A percentile compares a stretch with the other conserved stretches of the same genome.
Conservation (phyloP, 2,329 filamentous ascomycete genomes). For the Fusarium bulbicola region DNA sequence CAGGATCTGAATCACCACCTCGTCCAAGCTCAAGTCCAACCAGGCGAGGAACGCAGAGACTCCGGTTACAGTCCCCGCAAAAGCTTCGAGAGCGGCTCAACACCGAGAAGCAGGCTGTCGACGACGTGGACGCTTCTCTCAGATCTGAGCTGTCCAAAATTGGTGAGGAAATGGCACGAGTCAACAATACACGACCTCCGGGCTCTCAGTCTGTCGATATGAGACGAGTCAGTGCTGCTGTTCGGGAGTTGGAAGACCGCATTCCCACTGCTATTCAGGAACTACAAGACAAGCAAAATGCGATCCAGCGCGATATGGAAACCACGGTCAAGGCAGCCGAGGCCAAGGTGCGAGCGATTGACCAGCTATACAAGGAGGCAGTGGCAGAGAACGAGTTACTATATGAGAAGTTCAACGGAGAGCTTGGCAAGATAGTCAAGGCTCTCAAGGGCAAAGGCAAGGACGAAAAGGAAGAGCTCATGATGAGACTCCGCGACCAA, state of each 20-base stretch:
- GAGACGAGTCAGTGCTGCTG: constrained; percentile 62
- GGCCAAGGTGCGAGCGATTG: constrained; percentile 80
- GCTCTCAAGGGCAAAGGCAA: constrained; percentile 77
- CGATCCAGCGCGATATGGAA: constrained; percentile 76
- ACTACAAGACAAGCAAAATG: constrained; percentile 67
- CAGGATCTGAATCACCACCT: constrained; percentile 38
- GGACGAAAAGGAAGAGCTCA: constrained; percentile 81
- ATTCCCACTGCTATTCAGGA: constrained; percentile 69
- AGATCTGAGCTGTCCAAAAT: constrained; percentile 83
- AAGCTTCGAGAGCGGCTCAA: constrained; percentile 87
- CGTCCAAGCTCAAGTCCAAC: constrained; percentile 42
- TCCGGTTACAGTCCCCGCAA: constrained; percentile 75
- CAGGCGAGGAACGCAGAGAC: constrained; percentile 55
- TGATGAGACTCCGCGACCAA: constrained; percentile 74
- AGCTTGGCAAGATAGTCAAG: constrained; percentile 83
- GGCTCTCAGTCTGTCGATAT: constrained; percentile 52
- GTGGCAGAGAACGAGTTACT: constrained; percentile 92
- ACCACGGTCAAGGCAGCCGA: constrained; percentile 77
- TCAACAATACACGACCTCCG: constrained; percentile 52
- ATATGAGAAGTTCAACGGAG: constrained; percentile 92
- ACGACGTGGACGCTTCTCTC: constrained; percentile 73
- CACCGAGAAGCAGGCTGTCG: constrained; percentile 79
- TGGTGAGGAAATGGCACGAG: constrained; percentile 77
- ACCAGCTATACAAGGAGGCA: constrained; percentile 87
- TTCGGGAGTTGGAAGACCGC: constrained; percentile 73